Evolutionary conservation across 257 asterid species (phyloP).

Genomic region (Solanum bukasovii): DNA sequence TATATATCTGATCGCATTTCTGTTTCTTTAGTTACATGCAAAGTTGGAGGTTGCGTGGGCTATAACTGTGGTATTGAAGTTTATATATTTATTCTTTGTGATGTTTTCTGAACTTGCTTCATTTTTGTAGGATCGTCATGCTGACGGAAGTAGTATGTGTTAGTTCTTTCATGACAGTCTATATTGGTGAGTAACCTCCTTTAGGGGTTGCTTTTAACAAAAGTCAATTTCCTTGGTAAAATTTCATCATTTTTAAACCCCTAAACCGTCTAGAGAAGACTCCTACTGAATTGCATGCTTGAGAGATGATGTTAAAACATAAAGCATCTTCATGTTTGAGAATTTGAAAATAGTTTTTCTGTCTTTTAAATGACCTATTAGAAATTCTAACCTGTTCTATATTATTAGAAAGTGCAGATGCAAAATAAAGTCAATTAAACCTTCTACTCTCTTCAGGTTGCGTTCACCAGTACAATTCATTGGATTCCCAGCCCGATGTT

Average conservation of each 20-base stretch:
- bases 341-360: neutral
- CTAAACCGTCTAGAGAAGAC: neutral
- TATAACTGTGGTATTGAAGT: neutral
- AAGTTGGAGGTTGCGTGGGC: neutral
- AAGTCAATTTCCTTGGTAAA: neutral
- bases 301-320: neutral
- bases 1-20: neutral
- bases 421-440: neutral
- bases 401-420: neutral
- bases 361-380: neutral
- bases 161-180: conserved; percentile 69
- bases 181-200: conserved; percentile 56
- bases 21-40: neutral
- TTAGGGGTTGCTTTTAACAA: neutral
- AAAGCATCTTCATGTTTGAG: neutral
- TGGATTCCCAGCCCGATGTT: conserved; percentile 95
- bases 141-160: conserved; percentile 80
- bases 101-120: neutral
- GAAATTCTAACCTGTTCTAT: neutral
- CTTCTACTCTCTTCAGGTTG: conserved; percentile 52
- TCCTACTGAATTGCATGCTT: neutral
- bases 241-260: neutral
- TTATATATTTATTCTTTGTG: neutral
- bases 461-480: conserved; percentile 77
- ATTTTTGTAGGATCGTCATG: conserved; percentile 74